Conservation (phyloP, 495 filamentous ascomycete species). For the Pseudoneurospora amorphoporcata region DNA sequence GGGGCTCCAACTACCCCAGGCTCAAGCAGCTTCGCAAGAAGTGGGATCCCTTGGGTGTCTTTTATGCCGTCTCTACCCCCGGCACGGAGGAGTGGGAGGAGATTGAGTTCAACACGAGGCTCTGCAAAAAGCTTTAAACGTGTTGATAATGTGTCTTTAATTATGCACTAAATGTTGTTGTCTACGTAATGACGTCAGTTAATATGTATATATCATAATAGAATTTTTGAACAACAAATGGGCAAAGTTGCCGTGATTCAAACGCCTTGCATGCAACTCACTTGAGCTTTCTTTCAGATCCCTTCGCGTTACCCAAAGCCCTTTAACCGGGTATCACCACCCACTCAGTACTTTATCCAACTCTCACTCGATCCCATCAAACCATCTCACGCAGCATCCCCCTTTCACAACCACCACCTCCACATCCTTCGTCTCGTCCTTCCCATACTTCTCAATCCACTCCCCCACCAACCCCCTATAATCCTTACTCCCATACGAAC, state of each 20-base stretch:
- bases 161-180: not conserved
- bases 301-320: not conserved
- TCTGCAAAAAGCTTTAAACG: slow-evolving; percentile 15
- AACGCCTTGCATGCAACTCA: not conserved
- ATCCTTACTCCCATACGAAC: slow-evolving; percentile 39
- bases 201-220: not conserved
- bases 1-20: slow-evolving; percentile 23
- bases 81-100: slow-evolving; percentile 32
- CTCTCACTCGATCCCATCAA: not conserved
- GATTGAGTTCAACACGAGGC: slow-evolving; percentile 23
- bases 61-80: slow-evolving; percentile 31
- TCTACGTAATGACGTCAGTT: not conserved
- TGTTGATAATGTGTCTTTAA: not conserved
- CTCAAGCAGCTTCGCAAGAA: slow-evolving; percentile 34
- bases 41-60: slow-evolving; percentile 45
- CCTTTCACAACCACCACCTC: not conserved
- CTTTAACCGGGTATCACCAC: not conserved
- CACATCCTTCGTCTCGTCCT: not conserved
- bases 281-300: not conserved
- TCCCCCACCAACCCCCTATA: slow-evolving; percentile 45
- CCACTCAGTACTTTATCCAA: not conserved
- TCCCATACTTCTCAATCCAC: slow-evolving; percentile 24
- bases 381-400: not conserved
- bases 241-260: not conserved
- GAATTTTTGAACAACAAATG: not conserved